Evolutionary conservation across 2,329 filamentous ascomycete genomes (phyloP), one percentile per base, ranked within the genome.

Genomic region (Xylariaceae sp.): DNA sequence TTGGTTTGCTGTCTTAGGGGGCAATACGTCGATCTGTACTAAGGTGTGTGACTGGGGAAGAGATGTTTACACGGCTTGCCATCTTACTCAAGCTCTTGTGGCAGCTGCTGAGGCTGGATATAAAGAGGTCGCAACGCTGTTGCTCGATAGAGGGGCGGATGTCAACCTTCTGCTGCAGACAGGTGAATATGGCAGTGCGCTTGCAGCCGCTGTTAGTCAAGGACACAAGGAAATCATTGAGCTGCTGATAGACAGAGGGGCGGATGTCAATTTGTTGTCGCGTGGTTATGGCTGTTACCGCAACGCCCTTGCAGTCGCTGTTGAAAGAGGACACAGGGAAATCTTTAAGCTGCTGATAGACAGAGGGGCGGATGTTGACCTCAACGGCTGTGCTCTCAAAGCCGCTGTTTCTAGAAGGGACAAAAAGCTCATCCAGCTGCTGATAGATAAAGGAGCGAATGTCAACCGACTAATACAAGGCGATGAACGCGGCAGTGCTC

Each of bases 21-120:
- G 51, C 7, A 51, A 47, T 34, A 23, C 45, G 17, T 48, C 45
- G 30, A 51, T 61, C 5, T 58, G 59, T 55, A 17, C 17, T 9
- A 55, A 15, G 34, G 6, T 58, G 11, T 47, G 10, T 18, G 52
- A 58, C 42, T 9, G n/a, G 34, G 59, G 59, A 30, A 34, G 52
- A 23, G 18, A 18, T 15, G 17, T 51, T 35, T 45, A 51, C 17
- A 45, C 1, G 47, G n/a, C 15, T 7, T 2, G 4, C 8, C 1
- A 7, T 2, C 48, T 48, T n/a, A 52, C 47, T 11, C 47, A 37
- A 23, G 59, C 56, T 13, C 52, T 61, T 23, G 53, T 17, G 1
- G 7, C 17, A 3, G 58, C 50, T 8, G 35, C n/a, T 50, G 0
- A 2, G 7, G 1, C 2, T 1, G 44, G 23, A 9, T 1, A 37